These are phyloP conservation scores for Botrytis fragariae DNA, from an alignment of 2,329 filamentous ascomycete species.

Conservation along the genomic window DNA sequence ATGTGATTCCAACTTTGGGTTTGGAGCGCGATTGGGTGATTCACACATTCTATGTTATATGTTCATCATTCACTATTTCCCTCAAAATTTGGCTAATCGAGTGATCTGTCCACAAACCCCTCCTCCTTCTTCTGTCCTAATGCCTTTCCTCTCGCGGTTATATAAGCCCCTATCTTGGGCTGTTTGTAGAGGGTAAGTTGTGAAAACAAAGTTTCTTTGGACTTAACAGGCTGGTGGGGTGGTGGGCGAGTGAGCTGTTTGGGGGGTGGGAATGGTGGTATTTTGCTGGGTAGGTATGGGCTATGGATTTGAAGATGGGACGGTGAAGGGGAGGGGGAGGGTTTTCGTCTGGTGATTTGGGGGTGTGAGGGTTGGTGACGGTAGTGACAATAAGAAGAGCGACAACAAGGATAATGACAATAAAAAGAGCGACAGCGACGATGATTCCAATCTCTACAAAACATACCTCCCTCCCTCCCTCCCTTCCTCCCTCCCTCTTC, in stretches of 20 bases:
- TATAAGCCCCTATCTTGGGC: not conserved
- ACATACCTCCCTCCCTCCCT: not conserved
- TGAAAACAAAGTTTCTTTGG: not conserved
- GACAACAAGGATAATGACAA: not conserved
- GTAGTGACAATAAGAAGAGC: not conserved
- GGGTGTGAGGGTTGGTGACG: not conserved
- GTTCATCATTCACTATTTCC: not conserved
- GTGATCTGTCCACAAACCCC: not conserved
- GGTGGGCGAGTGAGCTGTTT: no score
- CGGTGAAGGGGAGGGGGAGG: not conserved
- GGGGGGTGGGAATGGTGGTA: no score
- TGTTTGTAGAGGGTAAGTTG: not conserved
- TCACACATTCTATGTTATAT: not conserved
- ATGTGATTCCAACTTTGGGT: not conserved
- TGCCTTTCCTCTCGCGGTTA: not conserved
- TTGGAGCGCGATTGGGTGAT: not conserved
- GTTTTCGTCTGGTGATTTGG: not conserved
- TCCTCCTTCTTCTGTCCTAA: accelerated
- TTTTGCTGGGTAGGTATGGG: no score
- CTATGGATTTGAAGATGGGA: not conserved
- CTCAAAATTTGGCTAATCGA: not conserved
- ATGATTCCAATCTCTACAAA: not conserved
- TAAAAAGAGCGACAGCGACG: not conserved
- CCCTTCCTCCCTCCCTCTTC: not conserved
- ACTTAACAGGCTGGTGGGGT: not conserved